Evolutionary conservation across 2,329 filamentous ascomycete species (phyloP), one percentile per base, ranked within the genome.

Genomic region (Colletotrichum sp.): DNA sequence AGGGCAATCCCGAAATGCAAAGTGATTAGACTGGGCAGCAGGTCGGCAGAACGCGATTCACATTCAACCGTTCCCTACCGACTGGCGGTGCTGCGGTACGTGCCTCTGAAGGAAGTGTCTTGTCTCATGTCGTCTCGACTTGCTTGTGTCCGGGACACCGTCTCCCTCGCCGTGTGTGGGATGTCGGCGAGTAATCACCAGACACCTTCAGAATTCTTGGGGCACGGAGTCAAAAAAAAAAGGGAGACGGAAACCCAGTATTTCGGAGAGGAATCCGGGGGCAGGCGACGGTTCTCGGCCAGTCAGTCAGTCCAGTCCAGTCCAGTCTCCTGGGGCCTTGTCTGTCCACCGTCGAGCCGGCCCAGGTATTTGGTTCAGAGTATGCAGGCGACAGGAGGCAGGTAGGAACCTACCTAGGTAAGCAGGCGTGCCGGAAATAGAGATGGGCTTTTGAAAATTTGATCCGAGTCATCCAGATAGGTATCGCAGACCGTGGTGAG

Each of bases 41-140:
- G 26, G 24, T 30, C n/a, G 28, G 63, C 36, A 28, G 28, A 39
- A 66, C 34, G 63, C 63, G 36, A 66, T 66, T 66, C 63, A 61
- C 30, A 66, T 66, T 66, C 63, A 61, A n/a, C 52, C 28, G 32
- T 43, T 21, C 43, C 59, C 12, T 32, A 16, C 65, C 28, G 24
- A 71, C 34, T 39, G 30, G 12, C 16, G 39, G 21, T 18, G 52
- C n/a, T 21, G 43, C 18, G 43, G 70, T 73, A 65, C 64, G 65
- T 74, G 70, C 70, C 70, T 73, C 32, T 69, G 39, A 52, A n/a
- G 59, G 39, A 52, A n/a, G 64, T 68, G 70, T 74, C 74, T 76
- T 59, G 74, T 74, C 64, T 76, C 74, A 76, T 65, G 64, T 65
- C 70, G 69, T 75, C 73, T 75, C 69, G 73, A 21, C 73, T 64